Conservation (phyloP, 148 eudicot genomes). For the Chenopodium formosanum region DNA sequence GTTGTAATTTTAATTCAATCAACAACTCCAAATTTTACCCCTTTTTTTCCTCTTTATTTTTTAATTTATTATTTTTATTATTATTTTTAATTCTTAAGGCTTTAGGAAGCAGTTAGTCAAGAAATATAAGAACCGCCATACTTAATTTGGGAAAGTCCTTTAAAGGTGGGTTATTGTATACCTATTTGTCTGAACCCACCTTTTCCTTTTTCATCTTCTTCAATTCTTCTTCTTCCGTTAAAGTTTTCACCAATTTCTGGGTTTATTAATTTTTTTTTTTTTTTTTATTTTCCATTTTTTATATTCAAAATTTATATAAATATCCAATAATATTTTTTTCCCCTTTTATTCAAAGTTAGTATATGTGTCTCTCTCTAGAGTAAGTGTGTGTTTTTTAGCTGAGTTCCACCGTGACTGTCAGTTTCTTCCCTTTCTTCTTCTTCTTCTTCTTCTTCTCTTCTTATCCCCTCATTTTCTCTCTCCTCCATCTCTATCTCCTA, state of each 20-base stretch:
- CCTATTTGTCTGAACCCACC: constrained; percentile 24
- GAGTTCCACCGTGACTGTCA: constrained; percentile 24
- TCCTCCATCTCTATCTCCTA: constrained; percentile 22
- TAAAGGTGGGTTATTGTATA: constrained; percentile 16
- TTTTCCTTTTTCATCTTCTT: constrained; percentile 39
- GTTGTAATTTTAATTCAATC: background rate
- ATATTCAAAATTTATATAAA: background rate
- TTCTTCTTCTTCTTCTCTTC: constrained; percentile 10
- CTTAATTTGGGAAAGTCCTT: constrained; percentile 20
- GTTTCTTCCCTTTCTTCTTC: constrained; percentile 24
- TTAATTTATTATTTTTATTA: background rate
- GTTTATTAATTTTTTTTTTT: constrained; percentile 21
- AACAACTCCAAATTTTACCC: constrained; percentile 1
- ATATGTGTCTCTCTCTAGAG: constrained; percentile 15
- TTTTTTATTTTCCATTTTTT: background rate
- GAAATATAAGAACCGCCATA: background rate
- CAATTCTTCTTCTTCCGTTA: constrained; percentile 46
- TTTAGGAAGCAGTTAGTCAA: background rate
- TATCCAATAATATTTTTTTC: background rate
- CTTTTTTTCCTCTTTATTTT: background rate
- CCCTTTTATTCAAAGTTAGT: constrained; percentile 36
- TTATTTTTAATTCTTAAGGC: background rate
- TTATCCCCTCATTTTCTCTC: constrained; percentile 20
- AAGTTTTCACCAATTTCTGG: constrained; percentile 51
- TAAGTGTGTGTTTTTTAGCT: constrained; percentile 37